Evolutionary conservation across 2,329 filamentous ascomycete species (phyloP).

Genomic region (Podosphaera xanthii): DNA sequence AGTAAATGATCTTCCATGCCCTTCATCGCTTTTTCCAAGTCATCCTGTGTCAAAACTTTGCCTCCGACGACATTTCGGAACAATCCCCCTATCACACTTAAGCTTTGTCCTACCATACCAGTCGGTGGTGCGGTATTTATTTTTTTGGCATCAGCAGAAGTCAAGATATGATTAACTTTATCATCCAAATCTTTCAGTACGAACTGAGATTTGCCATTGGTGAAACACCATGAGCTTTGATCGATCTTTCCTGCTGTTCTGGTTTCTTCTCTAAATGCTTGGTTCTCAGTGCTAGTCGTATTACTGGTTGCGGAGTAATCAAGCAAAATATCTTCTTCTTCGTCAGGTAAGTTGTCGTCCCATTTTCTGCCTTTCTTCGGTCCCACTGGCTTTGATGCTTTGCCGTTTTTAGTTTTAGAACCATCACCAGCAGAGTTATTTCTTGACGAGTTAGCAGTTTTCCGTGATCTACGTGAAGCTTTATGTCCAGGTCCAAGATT

Average conservation of each 20-base stretch:
- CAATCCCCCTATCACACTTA: conserved; percentile 65
- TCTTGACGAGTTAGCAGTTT: conserved; percentile 38
- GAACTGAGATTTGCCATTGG: conserved; percentile 74
- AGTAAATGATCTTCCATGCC: conserved; percentile 90
- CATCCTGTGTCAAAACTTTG: conserved; percentile 71
- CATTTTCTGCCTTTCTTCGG: conserved; percentile 76
- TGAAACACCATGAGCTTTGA: conserved; percentile 61
- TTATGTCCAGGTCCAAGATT: conserved; percentile 56
- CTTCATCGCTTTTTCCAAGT: conserved; percentile 79
- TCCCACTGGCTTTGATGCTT: conserved; percentile 27
- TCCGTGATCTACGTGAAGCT: conserved; percentile 59
- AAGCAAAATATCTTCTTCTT: conserved; percentile 51
- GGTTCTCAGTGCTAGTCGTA: conserved; percentile 28
- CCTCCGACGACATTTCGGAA: conserved; percentile 92
- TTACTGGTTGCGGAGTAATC: conserved; percentile 62
- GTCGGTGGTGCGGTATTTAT: conserved; percentile 21
- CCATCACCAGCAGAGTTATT: conserved; percentile 72
- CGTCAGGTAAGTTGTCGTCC: conserved; percentile 69
- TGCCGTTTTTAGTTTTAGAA: conserved; percentile 32
- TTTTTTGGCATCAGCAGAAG: conserved; percentile 49
- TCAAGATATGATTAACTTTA: conserved; percentile 75
- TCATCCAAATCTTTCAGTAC: conserved; percentile 82
- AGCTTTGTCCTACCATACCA: conserved; percentile 54
- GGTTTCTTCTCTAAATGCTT: conserved; percentile 25
- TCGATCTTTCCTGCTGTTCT: conserved; percentile 52